Evolutionary conservation across 192 early-diverging fungal species (phyloP).

Genomic region (Umbelopsis isabellina): DNA sequence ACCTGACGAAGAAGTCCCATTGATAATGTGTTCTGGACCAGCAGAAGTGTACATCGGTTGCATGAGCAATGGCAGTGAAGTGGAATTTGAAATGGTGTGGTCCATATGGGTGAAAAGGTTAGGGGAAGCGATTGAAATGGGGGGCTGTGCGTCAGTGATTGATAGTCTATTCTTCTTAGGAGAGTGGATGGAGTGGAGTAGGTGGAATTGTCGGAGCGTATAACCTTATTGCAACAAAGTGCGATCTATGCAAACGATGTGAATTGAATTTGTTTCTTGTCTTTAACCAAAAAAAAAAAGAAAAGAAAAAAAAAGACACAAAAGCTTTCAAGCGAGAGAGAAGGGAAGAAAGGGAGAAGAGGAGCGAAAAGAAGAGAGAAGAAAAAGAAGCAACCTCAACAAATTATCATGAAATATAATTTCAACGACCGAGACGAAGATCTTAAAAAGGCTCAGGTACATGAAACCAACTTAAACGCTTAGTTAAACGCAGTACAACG

Average conservation of each 20-base stretch:
- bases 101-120: background rate
- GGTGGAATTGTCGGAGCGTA: too few species aligned
- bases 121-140: background rate
- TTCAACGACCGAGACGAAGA: too few species aligned
- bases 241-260: too few species aligned
- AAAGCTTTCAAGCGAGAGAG: background rate
- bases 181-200: too few species aligned
- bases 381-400: background rate
- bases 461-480: too few species aligned
- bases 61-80: constrained; percentile 18
- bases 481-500: too few species aligned
- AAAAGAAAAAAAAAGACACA: background rate
- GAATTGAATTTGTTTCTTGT: background rate
- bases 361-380: background rate
- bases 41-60: constrained; percentile 17
- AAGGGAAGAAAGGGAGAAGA: background rate
- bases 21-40: background rate
- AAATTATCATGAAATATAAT: too few species aligned
- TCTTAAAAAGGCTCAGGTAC: too few species aligned
- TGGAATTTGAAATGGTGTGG: background rate
- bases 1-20: constrained; percentile 1
- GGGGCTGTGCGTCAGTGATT: background rate
- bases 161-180: background rate
- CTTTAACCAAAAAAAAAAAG: background rate
- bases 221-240: too few species aligned